phyloP scores from a whole-genome alignment of 345 rosid genomes.

The Hevea brasiliensis region DNA sequence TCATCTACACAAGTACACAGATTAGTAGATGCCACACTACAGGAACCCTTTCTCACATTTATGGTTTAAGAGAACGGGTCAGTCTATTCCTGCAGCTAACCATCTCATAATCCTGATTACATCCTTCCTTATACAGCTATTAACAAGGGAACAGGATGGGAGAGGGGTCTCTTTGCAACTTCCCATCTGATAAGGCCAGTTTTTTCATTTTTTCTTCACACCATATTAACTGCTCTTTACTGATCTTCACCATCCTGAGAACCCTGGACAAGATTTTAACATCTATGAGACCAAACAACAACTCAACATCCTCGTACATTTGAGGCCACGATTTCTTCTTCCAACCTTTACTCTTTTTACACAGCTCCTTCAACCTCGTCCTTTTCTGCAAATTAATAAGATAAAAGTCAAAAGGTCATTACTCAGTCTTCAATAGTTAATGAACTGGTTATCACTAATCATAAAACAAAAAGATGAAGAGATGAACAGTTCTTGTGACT shows the following conservation, averaged over 20 bases:
- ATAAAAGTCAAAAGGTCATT: neutral
- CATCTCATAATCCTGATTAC: neutral
- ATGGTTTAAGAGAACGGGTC: too few species aligned
- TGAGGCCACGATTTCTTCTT: conserved; percentile 86
- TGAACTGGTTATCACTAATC: too few species aligned
- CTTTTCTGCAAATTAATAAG: conserved; percentile 51
- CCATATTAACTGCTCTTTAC: conserved; percentile 82
- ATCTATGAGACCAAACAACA: conserved; percentile 70
- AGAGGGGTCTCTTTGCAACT: conserved; percentile 72
- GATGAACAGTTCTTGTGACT: neutral
- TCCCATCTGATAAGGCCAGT: conserved; percentile 54
- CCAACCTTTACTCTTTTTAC: conserved; percentile 68
- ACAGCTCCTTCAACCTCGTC: conserved; percentile 62
- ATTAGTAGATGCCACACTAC: neutral
- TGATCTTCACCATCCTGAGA: conserved; percentile 64
- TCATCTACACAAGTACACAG: neutral
- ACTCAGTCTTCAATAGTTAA: neutral
- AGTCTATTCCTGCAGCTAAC: conserved; percentile 4
- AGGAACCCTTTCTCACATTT: neutral
- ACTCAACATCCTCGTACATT: conserved; percentile 53
- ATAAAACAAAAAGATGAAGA: neutral
- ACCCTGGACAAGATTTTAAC: conserved; percentile 64
- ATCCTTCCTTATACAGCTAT: neutral
- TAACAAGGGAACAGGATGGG: conserved; percentile 80
- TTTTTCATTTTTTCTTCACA: conserved; percentile 96